These are phyloP conservation scores for Colletotrichum somersetense DNA, from an alignment of 2,329 filamentous ascomycete genomes.

Conservation along the genomic window DNA sequence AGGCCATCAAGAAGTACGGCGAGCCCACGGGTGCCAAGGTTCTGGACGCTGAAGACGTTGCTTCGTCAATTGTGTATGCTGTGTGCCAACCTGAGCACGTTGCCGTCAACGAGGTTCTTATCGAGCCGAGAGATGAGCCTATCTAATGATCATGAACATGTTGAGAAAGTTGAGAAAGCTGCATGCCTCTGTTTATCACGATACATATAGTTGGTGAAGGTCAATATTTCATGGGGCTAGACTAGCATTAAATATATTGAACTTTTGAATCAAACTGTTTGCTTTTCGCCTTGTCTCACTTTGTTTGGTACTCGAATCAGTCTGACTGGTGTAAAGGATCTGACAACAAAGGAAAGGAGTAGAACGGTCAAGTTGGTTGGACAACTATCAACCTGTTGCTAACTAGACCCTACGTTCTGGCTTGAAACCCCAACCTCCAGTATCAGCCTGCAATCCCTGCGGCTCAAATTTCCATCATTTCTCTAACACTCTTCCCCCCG, in stretches of 20 bases:
- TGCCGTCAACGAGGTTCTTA: conserved; percentile 83
- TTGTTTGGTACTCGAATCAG: neutral
- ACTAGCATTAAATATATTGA: neutral
- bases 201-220: neutral
- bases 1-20: conserved; percentile 84
- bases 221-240: neutral
- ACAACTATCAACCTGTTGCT: neutral
- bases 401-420: neutral
- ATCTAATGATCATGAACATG: conserved; percentile 60
- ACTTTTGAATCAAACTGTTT: too few relatives aligned
- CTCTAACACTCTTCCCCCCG: neutral
- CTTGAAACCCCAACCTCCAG: neutral
- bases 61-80: conserved; percentile 79
- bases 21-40: conserved; percentile 82
- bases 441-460: neutral
- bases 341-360: too few relatives aligned
- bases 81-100: conserved; percentile 81
- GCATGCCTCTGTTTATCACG: neutral
- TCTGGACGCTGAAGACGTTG: conserved; percentile 79
- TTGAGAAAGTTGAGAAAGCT: neutral
- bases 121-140: conserved; percentile 82
- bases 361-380: neutral
- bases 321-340: too few relatives aligned
- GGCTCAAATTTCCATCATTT: neutral
- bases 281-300: neutral